Percentiles rank a stretch among this genome's conserved stretches.
Conservation (phyloP, 306 rosid genomes). For the Rosa chinensis region DNA sequence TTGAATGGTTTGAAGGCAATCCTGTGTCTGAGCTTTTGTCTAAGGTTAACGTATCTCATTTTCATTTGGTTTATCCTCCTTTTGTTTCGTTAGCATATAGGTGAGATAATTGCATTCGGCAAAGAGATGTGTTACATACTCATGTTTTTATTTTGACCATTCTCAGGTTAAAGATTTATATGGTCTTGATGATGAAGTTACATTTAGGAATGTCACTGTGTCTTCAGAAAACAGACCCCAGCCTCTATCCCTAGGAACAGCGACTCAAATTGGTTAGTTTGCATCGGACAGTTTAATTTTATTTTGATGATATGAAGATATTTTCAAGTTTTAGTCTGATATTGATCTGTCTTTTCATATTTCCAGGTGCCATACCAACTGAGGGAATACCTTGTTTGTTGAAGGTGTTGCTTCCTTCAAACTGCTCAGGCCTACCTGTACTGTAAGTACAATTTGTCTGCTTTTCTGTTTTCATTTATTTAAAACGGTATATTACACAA, state of each 20-base stretch:
- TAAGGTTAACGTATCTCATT: conserved; percentile 50
- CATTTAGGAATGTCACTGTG: conserved; percentile 74
- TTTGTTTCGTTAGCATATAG: conserved; percentile 4
- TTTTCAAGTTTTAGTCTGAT: background rate
- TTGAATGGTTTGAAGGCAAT: conserved; percentile 92
- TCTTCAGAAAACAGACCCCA: conserved; percentile 70
- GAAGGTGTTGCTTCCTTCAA: conserved; percentile 81
- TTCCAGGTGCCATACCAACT: conserved; percentile 81
- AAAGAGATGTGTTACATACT: background rate
- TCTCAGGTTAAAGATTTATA: conserved; percentile 87
- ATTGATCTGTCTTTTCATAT: conserved; percentile 6
- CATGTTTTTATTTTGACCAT: background rate
- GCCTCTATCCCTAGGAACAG: conserved; percentile 77
- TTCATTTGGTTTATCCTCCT: conserved; percentile 12
- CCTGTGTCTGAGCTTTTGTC: conserved; percentile 61
- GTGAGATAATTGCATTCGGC: background rate
- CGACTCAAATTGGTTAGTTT: conserved; percentile 91
- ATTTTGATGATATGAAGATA: conserved; percentile 4
- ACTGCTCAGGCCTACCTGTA: conserved; percentile 76
- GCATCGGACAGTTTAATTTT: background rate
- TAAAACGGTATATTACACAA: background rate
- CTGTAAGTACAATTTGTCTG: conserved; percentile 48
- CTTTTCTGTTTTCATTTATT: background rate
- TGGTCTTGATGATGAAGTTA: conserved; percentile 69
- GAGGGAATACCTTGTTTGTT: conserved; percentile 96